phyloP scores from a whole-genome alignment of 2,329 filamentous ascomycete species.

The Chaetomiaceae sp. region DNA sequence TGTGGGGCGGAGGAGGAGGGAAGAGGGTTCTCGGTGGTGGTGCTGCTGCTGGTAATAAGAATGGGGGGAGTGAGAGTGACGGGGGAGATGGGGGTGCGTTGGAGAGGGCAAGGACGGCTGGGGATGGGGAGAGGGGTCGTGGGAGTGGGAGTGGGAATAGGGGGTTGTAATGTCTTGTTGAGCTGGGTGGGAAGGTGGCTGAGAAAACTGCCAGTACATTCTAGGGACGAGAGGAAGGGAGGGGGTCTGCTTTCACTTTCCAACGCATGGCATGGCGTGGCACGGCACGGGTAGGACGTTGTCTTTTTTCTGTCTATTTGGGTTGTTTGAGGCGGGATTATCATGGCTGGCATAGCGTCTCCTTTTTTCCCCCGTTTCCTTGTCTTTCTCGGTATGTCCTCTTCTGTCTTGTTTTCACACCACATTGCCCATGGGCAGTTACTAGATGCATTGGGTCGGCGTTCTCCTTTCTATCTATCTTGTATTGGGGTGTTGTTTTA shows the following conservation, averaged over 20 bases:
- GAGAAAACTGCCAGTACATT: too few species aligned
- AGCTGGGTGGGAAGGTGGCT: neutral
- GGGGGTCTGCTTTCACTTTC: neutral
- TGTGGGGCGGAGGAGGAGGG: neutral
- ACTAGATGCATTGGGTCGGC: too few species aligned
- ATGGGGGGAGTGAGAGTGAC: neutral
- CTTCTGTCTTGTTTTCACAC: too few species aligned
- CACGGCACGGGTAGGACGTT: too few species aligned
- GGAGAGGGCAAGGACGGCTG: neutral
- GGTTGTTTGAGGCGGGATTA: too few species aligned
- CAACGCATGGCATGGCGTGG: too few species aligned
- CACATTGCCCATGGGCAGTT: too few species aligned
- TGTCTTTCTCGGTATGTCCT: too few species aligned
- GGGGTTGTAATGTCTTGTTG: neutral
- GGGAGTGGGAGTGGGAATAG: neutral
- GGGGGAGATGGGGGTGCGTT: neutral
- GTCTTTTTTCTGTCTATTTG: neutral
- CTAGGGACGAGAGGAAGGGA: neutral
- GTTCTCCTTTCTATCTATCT: too few species aligned
- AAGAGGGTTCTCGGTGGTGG: neutral
- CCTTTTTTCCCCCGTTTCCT: too few species aligned
- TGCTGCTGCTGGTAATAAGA: neutral
- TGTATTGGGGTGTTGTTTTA: too few species aligned
- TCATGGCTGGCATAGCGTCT: constrained; percentile 1
- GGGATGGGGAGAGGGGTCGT: neutral